A percentile compares a stretch with the other conserved stretches of the same genome.
These are phyloP conservation scores for Endothia cerciana DNA, from an alignment of 2,329 filamentous ascomycete species.

Conservation along the genomic window DNA sequence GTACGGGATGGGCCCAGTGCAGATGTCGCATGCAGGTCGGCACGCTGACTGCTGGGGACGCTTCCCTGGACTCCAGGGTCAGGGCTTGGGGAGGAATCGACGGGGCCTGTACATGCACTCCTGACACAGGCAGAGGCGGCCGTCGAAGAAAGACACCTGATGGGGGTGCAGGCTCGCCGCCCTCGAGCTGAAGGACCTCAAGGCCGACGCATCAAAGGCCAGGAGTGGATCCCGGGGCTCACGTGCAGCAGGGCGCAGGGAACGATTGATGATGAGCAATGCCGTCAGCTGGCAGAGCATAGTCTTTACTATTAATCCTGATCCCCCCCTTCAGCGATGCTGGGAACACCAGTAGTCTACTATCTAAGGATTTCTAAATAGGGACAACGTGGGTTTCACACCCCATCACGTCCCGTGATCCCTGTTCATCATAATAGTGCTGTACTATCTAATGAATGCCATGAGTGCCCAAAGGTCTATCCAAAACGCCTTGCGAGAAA, in stretches of 20 bases:
- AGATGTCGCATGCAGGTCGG: too few relatives aligned
- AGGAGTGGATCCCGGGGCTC: neutral
- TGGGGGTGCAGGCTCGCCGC: neutral
- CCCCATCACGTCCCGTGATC: constrained; percentile 3
- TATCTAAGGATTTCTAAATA: constrained; percentile 17
- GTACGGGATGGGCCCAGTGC: too few relatives aligned
- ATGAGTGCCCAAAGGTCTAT: constrained; percentile 11
- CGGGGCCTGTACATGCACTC: too few relatives aligned
- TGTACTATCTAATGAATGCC: constrained; percentile 22
- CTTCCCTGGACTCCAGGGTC: too few relatives aligned
- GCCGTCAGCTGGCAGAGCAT: constrained; percentile 11
- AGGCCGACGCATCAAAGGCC: neutral
- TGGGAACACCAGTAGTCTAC: constrained; percentile 13
- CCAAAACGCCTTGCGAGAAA: constrained; percentile 27
- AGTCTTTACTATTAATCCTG: constrained; percentile 20
- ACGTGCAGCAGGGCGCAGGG: neutral
- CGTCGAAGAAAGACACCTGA: neutral
- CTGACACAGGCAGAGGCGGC: neutral
- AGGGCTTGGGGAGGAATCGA: too few relatives aligned
- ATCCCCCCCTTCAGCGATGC: neutral
- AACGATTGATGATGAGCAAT: neutral
- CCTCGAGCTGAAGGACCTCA: neutral
- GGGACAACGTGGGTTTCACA: neutral
- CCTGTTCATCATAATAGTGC: neutral
- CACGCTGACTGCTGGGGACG: too few relatives aligned